phyloP scores from a whole-genome alignment of 192 early-diverging fungal species.

The Entomortierella lignicola region DNA sequence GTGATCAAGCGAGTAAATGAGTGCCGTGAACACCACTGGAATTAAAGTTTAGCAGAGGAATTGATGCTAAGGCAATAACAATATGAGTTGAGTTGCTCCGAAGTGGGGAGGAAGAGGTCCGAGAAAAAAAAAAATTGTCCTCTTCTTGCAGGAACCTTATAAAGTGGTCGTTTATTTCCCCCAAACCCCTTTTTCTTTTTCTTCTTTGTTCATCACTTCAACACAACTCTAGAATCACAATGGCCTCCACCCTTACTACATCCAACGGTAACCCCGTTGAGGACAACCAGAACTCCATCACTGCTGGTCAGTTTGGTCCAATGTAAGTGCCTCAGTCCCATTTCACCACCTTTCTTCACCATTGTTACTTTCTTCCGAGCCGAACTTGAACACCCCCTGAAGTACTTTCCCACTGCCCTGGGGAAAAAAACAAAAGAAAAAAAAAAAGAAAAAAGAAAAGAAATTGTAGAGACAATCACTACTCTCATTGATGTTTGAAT shows the following conservation, averaged over 20 bases:
- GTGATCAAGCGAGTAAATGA: not conserved
- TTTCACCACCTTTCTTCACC: not conserved
- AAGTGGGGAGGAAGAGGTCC: not conserved
- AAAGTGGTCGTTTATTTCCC: not conserved
- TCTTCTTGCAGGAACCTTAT: not conserved
- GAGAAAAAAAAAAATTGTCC: not conserved
- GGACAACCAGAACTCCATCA: constrained; percentile 73
- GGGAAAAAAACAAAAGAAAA: not conserved
- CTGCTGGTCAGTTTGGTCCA: constrained; percentile 68
- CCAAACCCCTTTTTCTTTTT: constrained; percentile 1
- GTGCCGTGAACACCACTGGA: not conserved
- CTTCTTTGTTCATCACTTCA: not conserved
- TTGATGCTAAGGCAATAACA: not conserved
- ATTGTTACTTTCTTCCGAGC: constrained; percentile 3
- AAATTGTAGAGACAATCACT: no score
- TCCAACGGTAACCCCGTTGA: constrained; percentile 73
- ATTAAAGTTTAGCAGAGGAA: no score
- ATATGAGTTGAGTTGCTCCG: not conserved
- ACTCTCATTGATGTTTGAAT: no score
- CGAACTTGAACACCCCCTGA: not conserved
- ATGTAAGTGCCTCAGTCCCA: constrained; percentile 44
- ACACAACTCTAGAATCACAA: constrained; percentile 13
- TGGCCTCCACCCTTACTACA: constrained; percentile 47
- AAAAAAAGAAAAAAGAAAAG: not conserved
- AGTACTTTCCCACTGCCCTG: no score